Percentiles rank a stretch among this genome's conserved stretches.
Conservation (phyloP, 352 stramenopile genomes). For the Thraustochytrium sp. region DNA sequence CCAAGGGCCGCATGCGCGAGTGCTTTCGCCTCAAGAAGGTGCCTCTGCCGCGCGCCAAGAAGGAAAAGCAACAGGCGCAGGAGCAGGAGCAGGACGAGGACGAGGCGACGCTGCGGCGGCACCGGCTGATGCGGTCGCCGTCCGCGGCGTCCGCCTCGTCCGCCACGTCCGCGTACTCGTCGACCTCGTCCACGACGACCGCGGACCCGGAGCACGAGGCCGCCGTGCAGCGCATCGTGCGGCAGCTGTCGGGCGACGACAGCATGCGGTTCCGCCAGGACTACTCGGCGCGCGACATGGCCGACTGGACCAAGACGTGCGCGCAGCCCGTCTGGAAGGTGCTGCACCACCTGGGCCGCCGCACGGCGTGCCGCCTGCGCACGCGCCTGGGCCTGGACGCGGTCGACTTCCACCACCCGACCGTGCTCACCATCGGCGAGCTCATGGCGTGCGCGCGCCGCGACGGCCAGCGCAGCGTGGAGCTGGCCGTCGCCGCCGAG, state of each 20-base stretch:
- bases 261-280: neutral
- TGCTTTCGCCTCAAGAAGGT: slow-evolving; percentile 67
- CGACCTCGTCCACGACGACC: neutral
- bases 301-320: neutral
- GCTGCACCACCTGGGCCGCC: neutral
- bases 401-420: slow-evolving; percentile 5
- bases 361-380: slow-evolving; percentile 7
- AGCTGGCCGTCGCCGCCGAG: neutral
- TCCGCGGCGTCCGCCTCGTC: neutral
- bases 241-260: slow-evolving; percentile 48
- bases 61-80: too few species aligned
- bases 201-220: neutral
- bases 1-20: slow-evolving; percentile 62
- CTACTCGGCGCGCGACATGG: neutral
- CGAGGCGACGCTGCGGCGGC: too few species aligned
- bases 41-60: slow-evolving; percentile 25
- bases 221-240: slow-evolving; percentile 38
- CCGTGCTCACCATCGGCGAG: slow-evolving; percentile 9
- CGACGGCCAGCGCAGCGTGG: neutral
- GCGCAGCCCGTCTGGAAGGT: neutral
- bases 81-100: too few species aligned
- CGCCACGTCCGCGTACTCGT: neutral
- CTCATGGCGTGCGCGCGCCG: neutral
- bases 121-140: slow-evolving; percentile 47
- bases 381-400: neutral